Evolutionary conservation across 1,284 basidiomycete genomes (phyloP), one percentile per base, ranked within the genome.

Genomic region (Microbotryum silenes-acaulis): DNA sequence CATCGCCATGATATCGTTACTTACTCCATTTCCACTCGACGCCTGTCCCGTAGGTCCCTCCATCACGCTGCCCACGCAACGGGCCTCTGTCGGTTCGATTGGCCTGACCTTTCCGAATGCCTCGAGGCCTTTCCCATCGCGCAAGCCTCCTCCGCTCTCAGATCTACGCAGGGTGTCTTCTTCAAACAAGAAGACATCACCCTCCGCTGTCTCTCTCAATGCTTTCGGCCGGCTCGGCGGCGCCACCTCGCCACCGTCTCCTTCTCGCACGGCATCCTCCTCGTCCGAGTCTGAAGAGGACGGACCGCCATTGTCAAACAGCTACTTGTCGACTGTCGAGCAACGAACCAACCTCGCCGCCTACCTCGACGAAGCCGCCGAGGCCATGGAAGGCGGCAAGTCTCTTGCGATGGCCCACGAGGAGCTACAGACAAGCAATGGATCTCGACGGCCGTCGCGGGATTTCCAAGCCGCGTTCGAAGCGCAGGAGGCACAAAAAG

Each of bases 301-400:
- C 9, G 10, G 20, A 20, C 12, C 4, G 31, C 25, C 25, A 25
- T 33, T 21, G 9, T n/a, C 20, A 4, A 25, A 52, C 25, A 25
- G 20, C 12, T 29, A n/a, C 29, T 53, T 25, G 20, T n/a, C 27
- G 29, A 53, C 8, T 1, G 31, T 54, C 10, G 60, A 65, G 18
- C 54, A 60, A 25, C 60, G 62, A 14, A 66, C 58, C 16, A 57
- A 64, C 0, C 57, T 66, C 18, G 67, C 65, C 0, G 55, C 56
- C 21, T 67, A 67, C 29, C 61, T 69, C 52, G 58, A 63, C 51
- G 54, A 65, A 42, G 62, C 67, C 16, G 67, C 67, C 3, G 48
- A 49, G n/a, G 65, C 67, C 21, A 69, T 69, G 67, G 67, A 69
- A 31, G 67, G 67, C 14, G 67, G 67, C 33, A 66, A 61, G 45